Percentiles rank a stretch among this genome's conserved stretches.
Evolutionary conservation across 1,284 basidiomycete species (phyloP).

Genomic region (Malassezia cuniculi): DNA sequence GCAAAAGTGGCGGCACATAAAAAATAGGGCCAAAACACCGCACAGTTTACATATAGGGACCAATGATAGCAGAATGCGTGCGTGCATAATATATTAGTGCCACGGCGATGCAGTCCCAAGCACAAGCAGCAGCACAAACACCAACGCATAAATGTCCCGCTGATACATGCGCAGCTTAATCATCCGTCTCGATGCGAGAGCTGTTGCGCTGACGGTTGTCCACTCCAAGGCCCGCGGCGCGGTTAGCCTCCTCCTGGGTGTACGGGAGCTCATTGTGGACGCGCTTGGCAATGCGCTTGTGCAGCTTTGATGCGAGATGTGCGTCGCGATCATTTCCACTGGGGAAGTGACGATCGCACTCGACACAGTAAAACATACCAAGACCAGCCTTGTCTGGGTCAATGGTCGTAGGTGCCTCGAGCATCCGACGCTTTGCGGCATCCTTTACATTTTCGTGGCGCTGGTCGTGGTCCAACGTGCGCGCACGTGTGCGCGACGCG

Average conservation of each 20-base stretch:
- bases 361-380: conserved; percentile 43
- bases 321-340: conserved; percentile 31
- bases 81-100: too few relatives aligned
- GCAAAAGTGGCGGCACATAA: too few relatives aligned
- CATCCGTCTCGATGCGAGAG: conserved; percentile 6
- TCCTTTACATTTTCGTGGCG: conserved; percentile 35
- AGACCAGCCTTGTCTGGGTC: conserved; percentile 43
- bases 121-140: too few relatives aligned
- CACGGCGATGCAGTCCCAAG: too few relatives aligned
- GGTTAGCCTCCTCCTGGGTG: conserved; percentile 37
- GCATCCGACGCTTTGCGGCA: conserved; percentile 22
- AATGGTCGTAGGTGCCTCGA: conserved; percentile 34
- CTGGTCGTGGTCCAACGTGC: conserved; percentile 41
- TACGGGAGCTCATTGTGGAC: conserved; percentile 37
- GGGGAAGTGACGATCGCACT: conserved; percentile 43
- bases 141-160: too few relatives aligned
- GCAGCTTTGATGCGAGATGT: conserved; percentile 36
- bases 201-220: conserved; percentile 33
- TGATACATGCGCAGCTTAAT: too few relatives aligned
- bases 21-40: too few relatives aligned
- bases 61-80: too few relatives aligned
- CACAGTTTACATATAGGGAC: too few relatives aligned
- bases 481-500: conserved; percentile 39
- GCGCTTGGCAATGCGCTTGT: conserved; percentile 40
- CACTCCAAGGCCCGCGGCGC: conserved; percentile 36